Evolutionary conservation across 306 rosid species (phyloP), one percentile per base, ranked within the genome.

Genomic region (Quercus glauca): DNA sequence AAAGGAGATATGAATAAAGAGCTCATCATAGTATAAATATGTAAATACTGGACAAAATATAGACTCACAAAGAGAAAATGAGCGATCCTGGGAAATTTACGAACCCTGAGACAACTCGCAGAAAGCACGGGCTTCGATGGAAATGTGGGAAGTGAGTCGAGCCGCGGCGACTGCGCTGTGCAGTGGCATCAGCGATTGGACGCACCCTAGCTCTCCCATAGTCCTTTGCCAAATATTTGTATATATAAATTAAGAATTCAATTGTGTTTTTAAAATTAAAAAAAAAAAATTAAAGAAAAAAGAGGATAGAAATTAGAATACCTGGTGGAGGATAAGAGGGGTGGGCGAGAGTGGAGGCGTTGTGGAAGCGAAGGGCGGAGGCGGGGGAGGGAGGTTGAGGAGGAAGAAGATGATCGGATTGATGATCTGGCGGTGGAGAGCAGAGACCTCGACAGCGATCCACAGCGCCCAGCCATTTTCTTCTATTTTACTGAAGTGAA

Each of bases 81-180:
- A 10, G 52, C 72, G 72, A 60, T 14, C 37, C 72, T 45, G 45
- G 19, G 52, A 55, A 73, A 73, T 21, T 64, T 65, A 68, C 74
- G 81, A 83, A 86, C 94, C 92, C 88, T 86, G 90, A 74, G 92
- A 90, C 86, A 90, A 74, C 76, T 90, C 90, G 73, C 92, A 86
- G 71, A 80, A 86, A 73, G 90, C 84, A 73, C 92, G 88, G 31
- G 80, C 85, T 70, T 86, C 80, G 25, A 78, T 77, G 13, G 89
- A 77, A 26, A 85, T 71, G 84, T 83, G 92, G 10, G 88, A 86
- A 51, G 90, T 83, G 74, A 85, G 86, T 31, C 84, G 75, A 45
- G 87, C 73, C 1, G 83, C 49, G 76, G 89, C 88, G 6, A 86
- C 81, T 6, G 84, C 89, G 65, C 84, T 86, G 79, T 90, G 87